phyloP scores from a whole-genome alignment of 208 protist genomes.

The Leishmania braziliensis region DNA sequence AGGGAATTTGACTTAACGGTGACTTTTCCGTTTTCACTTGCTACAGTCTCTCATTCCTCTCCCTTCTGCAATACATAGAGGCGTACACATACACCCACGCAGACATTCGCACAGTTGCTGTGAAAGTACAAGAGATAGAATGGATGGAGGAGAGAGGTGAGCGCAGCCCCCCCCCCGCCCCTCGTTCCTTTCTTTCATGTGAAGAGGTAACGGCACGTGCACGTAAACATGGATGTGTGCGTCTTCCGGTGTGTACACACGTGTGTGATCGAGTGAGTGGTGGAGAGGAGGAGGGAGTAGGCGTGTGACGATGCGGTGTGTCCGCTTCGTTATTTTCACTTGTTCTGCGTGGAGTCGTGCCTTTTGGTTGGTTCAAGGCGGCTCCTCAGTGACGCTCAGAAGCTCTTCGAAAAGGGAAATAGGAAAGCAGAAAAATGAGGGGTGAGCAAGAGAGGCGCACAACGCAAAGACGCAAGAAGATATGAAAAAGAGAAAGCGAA shows the following conservation, averaged over 20 bases:
- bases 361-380: background rate
- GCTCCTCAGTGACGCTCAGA: background rate
- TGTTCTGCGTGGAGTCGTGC: background rate
- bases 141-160: background rate
- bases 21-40: background rate
- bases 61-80: background rate
- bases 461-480: background rate
- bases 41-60: background rate
- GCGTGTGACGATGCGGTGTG: background rate
- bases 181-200: background rate
- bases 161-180: background rate
- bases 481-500: background rate
- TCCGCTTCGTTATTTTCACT: background rate
- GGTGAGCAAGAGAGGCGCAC: background rate
- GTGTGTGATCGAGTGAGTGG: background rate
- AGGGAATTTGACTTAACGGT: background rate
- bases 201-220: background rate
- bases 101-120: background rate
- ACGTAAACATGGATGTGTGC: background rate
- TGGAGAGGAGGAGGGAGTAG: background rate
- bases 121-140: background rate
- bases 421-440: background rate
- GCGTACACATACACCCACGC: background rate
- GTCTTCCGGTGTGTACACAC: background rate
- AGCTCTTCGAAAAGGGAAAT: background rate